Evolutionary conservation across 768 basidiomycete species (phyloP), one percentile per base, ranked within the genome.

Genomic region (Coprinellus aureogranulatus): DNA sequence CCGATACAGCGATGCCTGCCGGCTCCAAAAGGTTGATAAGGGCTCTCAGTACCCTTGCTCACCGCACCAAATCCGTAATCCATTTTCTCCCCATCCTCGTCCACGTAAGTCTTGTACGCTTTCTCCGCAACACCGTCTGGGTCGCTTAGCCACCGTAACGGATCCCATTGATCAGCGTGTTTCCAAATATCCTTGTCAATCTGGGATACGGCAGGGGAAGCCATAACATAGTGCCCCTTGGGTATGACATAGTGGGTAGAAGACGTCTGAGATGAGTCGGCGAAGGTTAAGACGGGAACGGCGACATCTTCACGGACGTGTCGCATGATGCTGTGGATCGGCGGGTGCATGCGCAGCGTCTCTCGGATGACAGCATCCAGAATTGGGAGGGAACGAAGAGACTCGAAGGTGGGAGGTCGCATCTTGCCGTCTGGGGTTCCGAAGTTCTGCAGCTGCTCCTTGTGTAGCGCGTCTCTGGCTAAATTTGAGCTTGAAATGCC

Each of bases 11-110:
- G 81, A 76, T 98, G 96, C 65, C 91, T 82, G 26, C 97, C 97
- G 52, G 97, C 96, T 59, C 97, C 97, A 65, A 99, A 99, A 1
- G 97, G 97, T 69, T 97, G 92, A 71, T 98, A 98, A 51, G 92
- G 93, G 64, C 89, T 91, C 55, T 95, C 92, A 5, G 95, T 98
- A 50, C 95, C 95, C 76, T 98, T 98, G 77, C 89, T 92, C 52
- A 99, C 90, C 58, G 87, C 84, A 53, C 97, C 97, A 71, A 92
- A 99, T 2, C 97, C 97, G 66, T 89, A 99, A 72, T 99, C 97
- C 59, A 98, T 78, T 77, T 94, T 94, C 72, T 96, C 92, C 56
- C 92, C 89, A 28, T 73, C 71, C 64, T 86, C 86, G 63, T 90
- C 90, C 40, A 75, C 71, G 66, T 97, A 94, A 62, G 81, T 79